Evolutionary conservation across 2,329 filamentous ascomycete genomes (phyloP).

Genomic region (Colletotrichum theobromicola): DNA sequence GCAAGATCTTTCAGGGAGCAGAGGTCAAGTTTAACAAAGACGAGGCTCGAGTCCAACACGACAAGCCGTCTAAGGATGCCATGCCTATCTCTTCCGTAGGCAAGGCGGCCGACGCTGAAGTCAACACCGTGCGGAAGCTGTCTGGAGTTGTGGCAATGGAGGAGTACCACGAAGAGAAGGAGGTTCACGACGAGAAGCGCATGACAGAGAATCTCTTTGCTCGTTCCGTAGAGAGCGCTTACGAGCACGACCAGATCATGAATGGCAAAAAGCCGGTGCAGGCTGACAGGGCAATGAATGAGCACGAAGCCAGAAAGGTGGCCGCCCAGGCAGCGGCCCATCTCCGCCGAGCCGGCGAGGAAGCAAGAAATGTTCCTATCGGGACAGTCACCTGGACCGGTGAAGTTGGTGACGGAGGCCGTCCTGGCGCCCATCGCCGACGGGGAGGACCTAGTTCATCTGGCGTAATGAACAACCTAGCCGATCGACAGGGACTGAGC

Average conservation of each 20-base stretch:
- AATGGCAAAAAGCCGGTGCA: conserved; percentile 74
- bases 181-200: conserved; percentile 68
- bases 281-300: conserved; percentile 79
- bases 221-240: conserved; percentile 84
- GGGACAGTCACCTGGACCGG: conserved; percentile 96
- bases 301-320: conserved; percentile 80
- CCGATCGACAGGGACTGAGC: conserved; percentile 58
- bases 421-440: conserved; percentile 61
- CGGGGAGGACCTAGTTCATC: conserved; percentile 59
- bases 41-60: conserved; percentile 26
- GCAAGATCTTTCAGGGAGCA: conserved; percentile 85
- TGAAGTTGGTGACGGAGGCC: conserved; percentile 77
- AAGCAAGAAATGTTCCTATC: conserved; percentile 74
- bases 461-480: conserved; percentile 60
- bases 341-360: conserved; percentile 74
- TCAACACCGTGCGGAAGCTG: conserved; percentile 55
- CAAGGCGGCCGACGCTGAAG: neutral
- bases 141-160: conserved; percentile 69
- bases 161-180: conserved; percentile 61
- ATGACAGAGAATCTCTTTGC: conserved; percentile 91
- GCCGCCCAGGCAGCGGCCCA: conserved; percentile 80
- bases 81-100: conserved; percentile 11
- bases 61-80: conserved; percentile 18
- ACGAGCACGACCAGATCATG: conserved; percentile 93
- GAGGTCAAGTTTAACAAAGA: conserved; percentile 59